phyloP scores from a whole-genome alignment of 1,284 basidiomycete genomes.

The Fomitopsis schrenkii region DNA sequence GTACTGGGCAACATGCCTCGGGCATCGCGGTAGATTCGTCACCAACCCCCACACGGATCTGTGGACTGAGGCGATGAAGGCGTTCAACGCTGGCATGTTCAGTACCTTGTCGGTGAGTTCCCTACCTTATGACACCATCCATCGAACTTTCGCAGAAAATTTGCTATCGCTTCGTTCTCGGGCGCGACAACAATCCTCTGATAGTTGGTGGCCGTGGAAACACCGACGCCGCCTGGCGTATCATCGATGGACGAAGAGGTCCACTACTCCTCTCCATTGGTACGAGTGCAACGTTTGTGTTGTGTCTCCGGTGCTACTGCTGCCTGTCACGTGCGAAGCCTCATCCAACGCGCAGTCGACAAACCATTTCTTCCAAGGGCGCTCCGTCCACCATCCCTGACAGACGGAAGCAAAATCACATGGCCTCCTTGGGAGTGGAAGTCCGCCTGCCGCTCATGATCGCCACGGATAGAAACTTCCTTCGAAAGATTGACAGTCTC shows the following conservation, averaged over 20 bases:
- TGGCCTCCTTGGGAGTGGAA: not conserved
- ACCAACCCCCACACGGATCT: no score
- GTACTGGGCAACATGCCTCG: no score
- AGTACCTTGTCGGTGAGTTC: not conserved
- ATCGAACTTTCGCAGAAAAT: not conserved
- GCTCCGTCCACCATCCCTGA: no score
- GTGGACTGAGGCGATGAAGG: no score
- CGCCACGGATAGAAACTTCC: not conserved
- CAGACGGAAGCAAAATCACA: not conserved
- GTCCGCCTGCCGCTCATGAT: not conserved
- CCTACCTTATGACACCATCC: not conserved
- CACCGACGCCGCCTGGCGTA: not conserved
- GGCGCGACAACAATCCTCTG: not conserved
- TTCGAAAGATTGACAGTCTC: no score
- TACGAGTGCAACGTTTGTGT: no score
- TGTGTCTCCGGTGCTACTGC: not conserved
- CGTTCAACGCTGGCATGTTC: no score
- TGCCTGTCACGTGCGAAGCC: not conserved
- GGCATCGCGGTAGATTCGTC: no score
- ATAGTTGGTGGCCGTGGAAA: not conserved
- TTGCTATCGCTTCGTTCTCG: not conserved
- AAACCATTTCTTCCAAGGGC: no score
- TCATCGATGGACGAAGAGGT: not conserved
- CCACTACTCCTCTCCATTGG: not conserved
- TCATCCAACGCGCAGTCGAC: no score